Evolutionary conservation across 441 rosid species (phyloP).

Genomic region (Cnidoscolus chayamansa): DNA sequence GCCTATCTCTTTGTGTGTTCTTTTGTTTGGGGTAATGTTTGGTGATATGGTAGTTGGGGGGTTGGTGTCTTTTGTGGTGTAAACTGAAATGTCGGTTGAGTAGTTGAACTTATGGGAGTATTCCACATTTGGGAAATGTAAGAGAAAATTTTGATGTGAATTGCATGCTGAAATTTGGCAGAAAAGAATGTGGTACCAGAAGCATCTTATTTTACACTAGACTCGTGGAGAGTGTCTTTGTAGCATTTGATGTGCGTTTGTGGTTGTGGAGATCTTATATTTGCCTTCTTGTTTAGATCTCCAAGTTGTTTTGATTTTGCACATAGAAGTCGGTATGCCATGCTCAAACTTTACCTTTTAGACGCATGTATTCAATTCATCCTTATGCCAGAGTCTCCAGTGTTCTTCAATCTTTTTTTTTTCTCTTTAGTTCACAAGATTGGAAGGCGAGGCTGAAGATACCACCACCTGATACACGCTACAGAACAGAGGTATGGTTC

Average conservation of each 20-base stretch:
- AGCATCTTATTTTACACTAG: not conserved
- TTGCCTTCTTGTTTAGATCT: not conserved
- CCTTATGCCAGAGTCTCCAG: not conserved
- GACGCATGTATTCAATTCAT: not conserved
- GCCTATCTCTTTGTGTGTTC: not conserved
- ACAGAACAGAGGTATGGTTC: conserved; percentile 62
- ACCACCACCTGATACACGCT: conserved; percentile 87
- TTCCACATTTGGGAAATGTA: not conserved
- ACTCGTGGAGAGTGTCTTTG: not conserved
- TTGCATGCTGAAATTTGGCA: not conserved
- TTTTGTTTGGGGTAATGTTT: not conserved
- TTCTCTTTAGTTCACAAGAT: conserved; percentile 63
- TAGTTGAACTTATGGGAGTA: too few relatives aligned
- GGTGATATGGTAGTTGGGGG: not conserved
- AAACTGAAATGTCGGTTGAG: not conserved
- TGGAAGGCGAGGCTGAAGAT: conserved; percentile 84
- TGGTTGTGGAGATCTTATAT: not conserved
- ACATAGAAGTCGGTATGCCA: not conserved
- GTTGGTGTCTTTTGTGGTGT: not conserved
- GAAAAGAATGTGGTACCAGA: not conserved
- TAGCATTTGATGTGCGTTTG: not conserved
- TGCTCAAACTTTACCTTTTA: not conserved
- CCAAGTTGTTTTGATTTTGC: not conserved
- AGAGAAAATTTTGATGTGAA: not conserved
- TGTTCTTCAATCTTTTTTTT: not conserved